Conservation (phyloP, 129 eudicot species). For the Flaveria robusta region DNA sequence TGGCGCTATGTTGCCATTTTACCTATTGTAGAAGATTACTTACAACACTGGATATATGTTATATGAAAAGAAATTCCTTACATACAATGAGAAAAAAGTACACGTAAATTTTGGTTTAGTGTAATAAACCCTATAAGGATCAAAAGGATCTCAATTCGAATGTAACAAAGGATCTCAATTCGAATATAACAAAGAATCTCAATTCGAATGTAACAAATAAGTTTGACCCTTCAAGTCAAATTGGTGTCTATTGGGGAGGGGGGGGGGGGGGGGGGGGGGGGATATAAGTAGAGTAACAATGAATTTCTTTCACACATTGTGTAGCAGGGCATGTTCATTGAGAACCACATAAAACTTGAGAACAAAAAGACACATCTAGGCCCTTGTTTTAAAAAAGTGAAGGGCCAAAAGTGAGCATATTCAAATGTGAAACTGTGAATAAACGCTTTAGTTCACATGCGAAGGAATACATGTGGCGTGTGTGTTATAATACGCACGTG, state of each 20-base stretch:
- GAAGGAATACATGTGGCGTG: not conserved
- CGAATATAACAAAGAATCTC: not conserved
- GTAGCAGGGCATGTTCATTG: too few relatives aligned
- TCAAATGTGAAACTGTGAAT: not conserved
- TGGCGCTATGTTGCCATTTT: not conserved
- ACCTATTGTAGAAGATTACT: not conserved
- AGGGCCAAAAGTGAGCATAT: not conserved
- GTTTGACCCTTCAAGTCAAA: slow-evolving; percentile 16
- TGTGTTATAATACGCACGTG: not conserved
- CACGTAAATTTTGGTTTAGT: not conserved
- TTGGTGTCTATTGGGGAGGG: not conserved
- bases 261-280: not conserved
- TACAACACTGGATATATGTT: not conserved
- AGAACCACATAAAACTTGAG: not conserved
- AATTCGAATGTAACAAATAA: slow-evolving; percentile 7
- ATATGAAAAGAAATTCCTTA: not conserved
- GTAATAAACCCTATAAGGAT: not conserved
- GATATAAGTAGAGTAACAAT: not conserved
- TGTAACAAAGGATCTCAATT: slow-evolving; percentile 9
- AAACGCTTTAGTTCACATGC: not conserved
- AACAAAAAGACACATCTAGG: not conserved
- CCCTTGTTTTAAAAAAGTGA: not conserved
- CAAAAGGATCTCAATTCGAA: slow-evolving; percentile 4
- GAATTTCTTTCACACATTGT: not conserved
- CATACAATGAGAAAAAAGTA: not conserved